Base-by-base conservation (phyloP, 352 stramenopile genomes). In the Phytophthora pseudosyringae region DNA sequence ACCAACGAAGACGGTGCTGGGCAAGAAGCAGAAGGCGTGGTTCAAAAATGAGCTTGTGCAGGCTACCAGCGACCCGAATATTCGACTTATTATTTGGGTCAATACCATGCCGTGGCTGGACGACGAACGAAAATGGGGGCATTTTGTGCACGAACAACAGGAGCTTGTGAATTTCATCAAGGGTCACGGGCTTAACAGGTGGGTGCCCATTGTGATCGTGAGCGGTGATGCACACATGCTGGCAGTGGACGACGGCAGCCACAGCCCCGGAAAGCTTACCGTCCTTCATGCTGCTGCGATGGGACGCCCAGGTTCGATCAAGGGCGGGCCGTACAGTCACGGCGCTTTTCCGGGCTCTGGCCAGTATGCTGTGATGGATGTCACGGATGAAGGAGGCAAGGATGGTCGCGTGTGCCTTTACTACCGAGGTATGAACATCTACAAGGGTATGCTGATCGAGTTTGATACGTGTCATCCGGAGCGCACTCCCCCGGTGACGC, bases 141-240 rank as follows among this genome's bases (percentile, higher is more conserved):
- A 91, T 54, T 97, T 97, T 58, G 70, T 56, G 12, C 67, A 93
- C 45, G 90, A 97, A 52, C 84, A 94, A 50, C 64, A 76, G 13
- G 86, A 94, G 51, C 70, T 97, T 32, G 71, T 94, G 56, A 80
- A 80, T 63, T 94, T 83, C 51, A 86, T 95, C 57, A 77, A 81
- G 48, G 77, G 44, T 1, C 78, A 92, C 33, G 80, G 67, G 5
- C 67, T 93, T 15, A 90, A 89, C 61, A 79, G 76, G 33, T 87
- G 71, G 69, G 84, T 90, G 25, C 82, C 80, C 2, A 80, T 97
- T 41, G 73, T 97, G 11, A 90, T 97, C 47, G 68, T 95, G 12
- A 92, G 83, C 47, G 90, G 90, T 16, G 90, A 97, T 51, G 90
- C 90, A 32, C 90, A 97, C 60, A 97, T 97, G 90, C 70, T 97